Conservation (phyloP, 176 grass and related monocot species). For the Oryza glumipatula region DNA sequence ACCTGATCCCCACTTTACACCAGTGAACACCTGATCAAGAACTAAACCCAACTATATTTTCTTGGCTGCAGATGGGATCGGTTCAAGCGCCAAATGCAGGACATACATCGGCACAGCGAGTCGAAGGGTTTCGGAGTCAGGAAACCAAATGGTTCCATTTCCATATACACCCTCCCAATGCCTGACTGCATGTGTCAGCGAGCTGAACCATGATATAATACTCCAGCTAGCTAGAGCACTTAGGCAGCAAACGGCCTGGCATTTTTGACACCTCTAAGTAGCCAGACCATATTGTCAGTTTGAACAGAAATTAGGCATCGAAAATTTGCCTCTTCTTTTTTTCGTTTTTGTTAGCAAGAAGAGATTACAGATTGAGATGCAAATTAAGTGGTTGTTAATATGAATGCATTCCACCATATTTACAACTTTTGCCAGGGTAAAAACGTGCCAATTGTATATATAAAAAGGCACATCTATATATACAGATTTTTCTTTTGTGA, state of each 20-base stretch:
- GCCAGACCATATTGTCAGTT: slow-evolving; percentile 17
- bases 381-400: slow-evolving; percentile 28
- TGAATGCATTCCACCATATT: slow-evolving; percentile 4
- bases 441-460: neutral
- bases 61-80: slow-evolving; percentile 71
- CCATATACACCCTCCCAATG: slow-evolving; percentile 79
- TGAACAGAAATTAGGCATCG: neutral
- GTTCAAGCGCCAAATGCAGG: slow-evolving; percentile 78
- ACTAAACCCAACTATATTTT: neutral
- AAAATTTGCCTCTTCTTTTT: neutral
- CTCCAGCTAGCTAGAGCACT: neutral
- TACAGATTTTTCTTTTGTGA: too few species aligned
- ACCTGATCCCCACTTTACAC: neutral
- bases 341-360: slow-evolving; percentile 21
- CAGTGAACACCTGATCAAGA: neutral
- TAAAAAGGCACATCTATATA: neutral
- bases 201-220: slow-evolving; percentile 42
- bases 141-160: slow-evolving; percentile 50
- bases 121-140: slow-evolving; percentile 61
- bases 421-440: slow-evolving; percentile 8
- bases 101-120: slow-evolving; percentile 74
- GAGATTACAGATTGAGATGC: slow-evolving; percentile 16
- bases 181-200: slow-evolving; percentile 88
- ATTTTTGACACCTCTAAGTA: slow-evolving; percentile 39
- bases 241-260: neutral